A percentile compares a stretch with the other conserved stretches of the same genome.
These are phyloP conservation scores for Diaporthe sp. DNA, from an alignment of 2,329 filamentous ascomycete genomes.

Conservation along the genomic window DNA sequence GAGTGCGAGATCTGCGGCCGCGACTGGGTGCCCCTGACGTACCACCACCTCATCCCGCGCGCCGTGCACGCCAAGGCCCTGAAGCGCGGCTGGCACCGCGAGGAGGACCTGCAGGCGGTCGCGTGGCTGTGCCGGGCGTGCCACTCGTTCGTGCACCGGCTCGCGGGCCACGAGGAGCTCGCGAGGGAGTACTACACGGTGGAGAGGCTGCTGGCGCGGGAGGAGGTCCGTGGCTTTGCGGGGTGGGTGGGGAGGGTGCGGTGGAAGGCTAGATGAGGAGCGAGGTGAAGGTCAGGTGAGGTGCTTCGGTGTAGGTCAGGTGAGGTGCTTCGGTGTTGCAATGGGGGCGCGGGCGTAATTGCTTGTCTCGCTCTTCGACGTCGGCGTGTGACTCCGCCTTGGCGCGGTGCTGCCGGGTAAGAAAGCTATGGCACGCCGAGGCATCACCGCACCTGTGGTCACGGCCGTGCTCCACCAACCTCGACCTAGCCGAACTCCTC, in stretches of 20 bases:
- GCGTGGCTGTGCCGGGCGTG: constrained; percentile 90
- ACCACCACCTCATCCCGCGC: constrained; percentile 89
- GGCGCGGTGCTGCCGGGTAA: too few relatives aligned
- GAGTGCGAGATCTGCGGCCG: constrained; percentile 84
- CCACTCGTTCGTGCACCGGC: constrained; percentile 84
- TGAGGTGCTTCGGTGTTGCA: not conserved
- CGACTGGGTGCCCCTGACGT: constrained; percentile 82
- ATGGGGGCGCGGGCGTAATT: too few relatives aligned
- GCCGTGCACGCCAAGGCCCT: constrained; percentile 81
- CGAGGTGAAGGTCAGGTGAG: too few relatives aligned
- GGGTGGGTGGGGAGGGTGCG: constrained; percentile 80
- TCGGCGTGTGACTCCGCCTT: not conserved
- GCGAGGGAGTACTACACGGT: constrained; percentile 81
- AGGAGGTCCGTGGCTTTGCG: constrained; percentile 80
- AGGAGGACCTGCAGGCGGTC: constrained; percentile 82
- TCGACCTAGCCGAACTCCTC: too few relatives aligned
- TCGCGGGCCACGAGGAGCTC: constrained; percentile 83
- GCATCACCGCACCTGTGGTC: too few relatives aligned
- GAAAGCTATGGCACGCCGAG: too few relatives aligned
- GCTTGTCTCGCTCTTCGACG: accelerated
- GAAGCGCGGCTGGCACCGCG: constrained; percentile 84
- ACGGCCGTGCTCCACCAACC: too few relatives aligned
- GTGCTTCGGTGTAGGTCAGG: too few relatives aligned
- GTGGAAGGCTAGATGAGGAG: constrained; percentile 71
- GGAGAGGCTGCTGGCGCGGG: constrained; percentile 76